These are phyloP conservation scores for Ascochyta lentis DNA, from an alignment of 2,329 filamentous ascomycete species.

Conservation along the genomic window DNA sequence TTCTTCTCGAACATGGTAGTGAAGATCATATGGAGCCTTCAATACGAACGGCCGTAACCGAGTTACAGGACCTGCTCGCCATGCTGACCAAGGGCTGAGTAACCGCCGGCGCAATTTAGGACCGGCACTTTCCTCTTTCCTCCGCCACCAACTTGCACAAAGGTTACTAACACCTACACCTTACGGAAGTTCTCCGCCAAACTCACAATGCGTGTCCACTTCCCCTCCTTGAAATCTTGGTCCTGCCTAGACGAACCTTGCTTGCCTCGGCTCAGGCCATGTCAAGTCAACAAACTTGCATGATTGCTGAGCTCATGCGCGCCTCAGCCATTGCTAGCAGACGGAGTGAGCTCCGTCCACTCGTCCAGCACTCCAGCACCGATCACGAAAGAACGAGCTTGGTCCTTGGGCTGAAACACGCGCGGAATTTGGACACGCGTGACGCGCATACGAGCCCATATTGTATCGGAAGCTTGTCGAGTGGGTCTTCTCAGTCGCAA, in stretches of 20 bases:
- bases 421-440: constrained; percentile 5
- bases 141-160: constrained; percentile 2
- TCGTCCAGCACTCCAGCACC: not conserved
- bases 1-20: not conserved
- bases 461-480: constrained; percentile 14
- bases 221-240: not conserved
- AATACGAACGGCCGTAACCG: not conserved
- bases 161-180: not conserved
- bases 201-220: not conserved
- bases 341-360: constrained; percentile 9
- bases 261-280: not conserved
- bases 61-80: not conserved
- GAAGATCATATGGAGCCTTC: constrained; percentile 3
- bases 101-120: not conserved
- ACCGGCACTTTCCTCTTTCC: not conserved
- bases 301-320: not conserved
- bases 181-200: not conserved
- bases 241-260: not conserved
- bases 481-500: not conserved
- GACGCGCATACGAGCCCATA: constrained; percentile 12
- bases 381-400: constrained; percentile 1
- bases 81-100: constrained; percentile 2
- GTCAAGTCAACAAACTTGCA: not conserved
- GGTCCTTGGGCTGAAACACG: constrained; percentile 10
- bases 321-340: not conserved